A percentile compares a stretch with the other conserved stretches of the same genome.
Evolutionary conservation across 331 rosid genomes (phyloP).

Genomic region (Pyracantha coccinea): DNA sequence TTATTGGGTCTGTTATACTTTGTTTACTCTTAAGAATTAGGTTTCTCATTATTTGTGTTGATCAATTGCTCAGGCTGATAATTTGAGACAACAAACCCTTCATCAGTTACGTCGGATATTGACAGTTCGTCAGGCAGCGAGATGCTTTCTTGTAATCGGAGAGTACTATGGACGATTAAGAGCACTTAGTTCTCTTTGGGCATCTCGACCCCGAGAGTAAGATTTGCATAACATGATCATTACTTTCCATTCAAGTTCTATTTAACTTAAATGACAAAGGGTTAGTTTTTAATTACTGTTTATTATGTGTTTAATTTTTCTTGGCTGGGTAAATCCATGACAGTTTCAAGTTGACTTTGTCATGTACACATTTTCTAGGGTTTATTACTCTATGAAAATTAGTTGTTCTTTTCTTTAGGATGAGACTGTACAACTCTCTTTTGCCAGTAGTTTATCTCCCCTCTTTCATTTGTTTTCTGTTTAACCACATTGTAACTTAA

Average conservation of each 20-base stretch:
- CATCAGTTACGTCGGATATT: conserved; percentile 64
- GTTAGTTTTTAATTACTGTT: not conserved
- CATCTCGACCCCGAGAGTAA: conserved; percentile 85
- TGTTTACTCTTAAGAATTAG: not conserved
- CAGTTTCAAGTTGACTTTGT: not conserved
- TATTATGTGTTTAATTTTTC: not conserved
- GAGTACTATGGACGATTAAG: conserved; percentile 79
- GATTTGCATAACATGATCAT: not conserved
- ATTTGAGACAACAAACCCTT: conserved; percentile 79
- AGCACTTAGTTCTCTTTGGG: conserved; percentile 93
- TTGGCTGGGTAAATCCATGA: not conserved
- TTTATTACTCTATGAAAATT: not conserved
- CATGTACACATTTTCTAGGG: not conserved
- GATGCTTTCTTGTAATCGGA: conserved; percentile 76
- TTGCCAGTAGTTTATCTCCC: too few relatives aligned
- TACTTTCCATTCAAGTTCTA: not conserved
- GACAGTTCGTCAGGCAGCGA: conserved; percentile 70
- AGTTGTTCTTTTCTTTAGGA: not conserved
- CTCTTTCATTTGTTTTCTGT: too few relatives aligned
- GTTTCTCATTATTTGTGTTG: not conserved
- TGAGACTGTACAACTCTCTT: not conserved
- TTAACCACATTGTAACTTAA: too few relatives aligned
- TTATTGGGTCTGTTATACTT: not conserved
- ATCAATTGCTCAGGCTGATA: conserved; percentile 54
- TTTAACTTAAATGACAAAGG: not conserved